Evolutionary conservation across 495 filamentous ascomycete species (phyloP).

Genomic region (Penicillium robsamsonii): DNA sequence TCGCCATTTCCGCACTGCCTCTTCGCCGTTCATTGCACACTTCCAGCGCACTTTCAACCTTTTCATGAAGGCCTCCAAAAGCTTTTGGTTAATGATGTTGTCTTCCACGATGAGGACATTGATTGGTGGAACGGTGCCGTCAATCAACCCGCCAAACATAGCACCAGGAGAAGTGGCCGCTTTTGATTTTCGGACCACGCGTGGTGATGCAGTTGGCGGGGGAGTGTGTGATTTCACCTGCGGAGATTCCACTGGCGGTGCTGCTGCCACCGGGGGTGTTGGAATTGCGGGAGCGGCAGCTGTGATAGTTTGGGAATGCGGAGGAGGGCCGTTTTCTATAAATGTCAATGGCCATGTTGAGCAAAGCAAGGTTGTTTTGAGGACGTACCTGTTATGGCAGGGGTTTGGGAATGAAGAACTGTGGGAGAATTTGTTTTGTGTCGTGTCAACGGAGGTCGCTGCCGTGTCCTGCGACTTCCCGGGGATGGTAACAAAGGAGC

Average conservation of each 20-base stretch:
- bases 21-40: slow-evolving; percentile 89
- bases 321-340: slow-evolving; percentile 30
- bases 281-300: slow-evolving; percentile 32
- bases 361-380: not conserved
- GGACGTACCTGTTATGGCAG: slow-evolving; percentile 31
- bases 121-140: slow-evolving; percentile 88
- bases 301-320: slow-evolving; percentile 26
- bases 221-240: slow-evolving; percentile 38
- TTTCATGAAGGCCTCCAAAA: slow-evolving; percentile 95
- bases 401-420: slow-evolving; percentile 47
- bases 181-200: slow-evolving; percentile 43
- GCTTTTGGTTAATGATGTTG: slow-evolving; percentile 92
- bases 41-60: slow-evolving; percentile 96
- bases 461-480: slow-evolving; percentile 55
- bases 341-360: slow-evolving; percentile 17
- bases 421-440: slow-evolving; percentile 84
- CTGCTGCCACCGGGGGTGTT: slow-evolving; percentile 34
- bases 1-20: slow-evolving; percentile 91
- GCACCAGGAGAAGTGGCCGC: slow-evolving; percentile 38
- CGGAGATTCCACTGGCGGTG: slow-evolving; percentile 36
- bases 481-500: slow-evolving; percentile 83
- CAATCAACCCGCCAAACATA: slow-evolving; percentile 64
- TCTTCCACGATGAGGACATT: slow-evolving; percentile 98
- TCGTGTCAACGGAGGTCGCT: slow-evolving; percentile 50
- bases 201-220: slow-evolving; percentile 40